phyloP scores from a whole-genome alignment of 495 filamentous ascomycete genomes.

The Bryoglossum gracile region DNA sequence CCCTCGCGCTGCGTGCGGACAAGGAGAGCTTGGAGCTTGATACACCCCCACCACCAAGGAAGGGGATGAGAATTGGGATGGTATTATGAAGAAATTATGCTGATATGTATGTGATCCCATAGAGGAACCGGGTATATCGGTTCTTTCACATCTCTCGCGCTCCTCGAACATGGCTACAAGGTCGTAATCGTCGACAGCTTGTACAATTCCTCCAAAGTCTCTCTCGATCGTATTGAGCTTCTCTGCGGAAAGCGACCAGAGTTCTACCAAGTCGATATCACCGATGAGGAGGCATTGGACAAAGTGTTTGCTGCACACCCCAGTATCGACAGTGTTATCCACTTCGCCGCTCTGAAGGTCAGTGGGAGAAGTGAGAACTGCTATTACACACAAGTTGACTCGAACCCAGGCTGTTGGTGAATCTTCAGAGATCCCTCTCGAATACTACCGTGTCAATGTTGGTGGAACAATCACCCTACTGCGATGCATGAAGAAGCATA shows the following conservation, averaged over 20 bases:
- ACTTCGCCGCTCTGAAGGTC: slow-evolving; percentile 97
- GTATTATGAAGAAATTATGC: slow-evolving; percentile 9
- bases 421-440: slow-evolving; percentile 87
- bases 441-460: slow-evolving; percentile 97
- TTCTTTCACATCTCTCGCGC: slow-evolving; percentile 88
- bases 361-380: background rate
- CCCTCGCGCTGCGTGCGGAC: no score
- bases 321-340: slow-evolving; percentile 93
- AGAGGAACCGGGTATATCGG: slow-evolving; percentile 99
- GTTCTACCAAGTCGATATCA: slow-evolving; percentile 84
- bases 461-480: slow-evolving; percentile 87
- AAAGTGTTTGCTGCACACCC: slow-evolving; percentile 84
- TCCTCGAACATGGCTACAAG: slow-evolving; percentile 90
- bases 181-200: slow-evolving; percentile 93
- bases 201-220: slow-evolving; percentile 89
- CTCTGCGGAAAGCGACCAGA: slow-evolving; percentile 82
- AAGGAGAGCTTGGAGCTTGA: background rate
- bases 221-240: slow-evolving; percentile 85
- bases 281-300: slow-evolving; percentile 73
- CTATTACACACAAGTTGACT: background rate
- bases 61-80: no score
- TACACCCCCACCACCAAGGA: slow-evolving; percentile 13
- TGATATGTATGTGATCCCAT: slow-evolving; percentile 19
- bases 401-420: slow-evolving; percentile 78
- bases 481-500: slow-evolving; percentile 75